phyloP scores from a whole-genome alignment of 1,284 basidiomycete genomes.

The Porodaedalea pini region DNA sequence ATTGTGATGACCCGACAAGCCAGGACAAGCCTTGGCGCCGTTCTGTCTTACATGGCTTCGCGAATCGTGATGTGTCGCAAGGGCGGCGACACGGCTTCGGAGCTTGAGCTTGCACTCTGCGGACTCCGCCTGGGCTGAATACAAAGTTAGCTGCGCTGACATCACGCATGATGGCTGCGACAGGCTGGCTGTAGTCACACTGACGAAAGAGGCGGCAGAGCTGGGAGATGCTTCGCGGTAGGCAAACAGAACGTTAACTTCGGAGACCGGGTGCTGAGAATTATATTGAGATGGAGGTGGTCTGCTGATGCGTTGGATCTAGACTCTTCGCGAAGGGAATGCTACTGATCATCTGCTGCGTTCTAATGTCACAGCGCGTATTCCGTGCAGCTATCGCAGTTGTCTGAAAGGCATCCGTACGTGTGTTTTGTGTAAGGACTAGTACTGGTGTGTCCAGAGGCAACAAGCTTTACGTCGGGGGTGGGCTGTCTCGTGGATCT shows the following conservation, averaged over 20 bases:
- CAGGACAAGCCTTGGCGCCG: neutral
- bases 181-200: neutral
- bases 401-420: too few relatives aligned
- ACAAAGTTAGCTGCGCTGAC: neutral
- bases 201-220: neutral
- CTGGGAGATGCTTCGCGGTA: neutral
- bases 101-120: neutral
- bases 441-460: too few relatives aligned
- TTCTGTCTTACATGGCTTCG: neutral
- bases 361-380: neutral
- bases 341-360: neutral
- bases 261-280: neutral
- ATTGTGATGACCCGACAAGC: too few relatives aligned
- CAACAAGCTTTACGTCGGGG: too few relatives aligned
- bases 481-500: too few relatives aligned
- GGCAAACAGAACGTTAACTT: neutral
- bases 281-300: neutral
- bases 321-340: neutral
- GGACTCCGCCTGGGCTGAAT: neutral
- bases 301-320: constrained; percentile 5
- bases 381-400: neutral
- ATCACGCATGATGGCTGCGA: constrained; percentile 1
- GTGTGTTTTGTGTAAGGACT: too few relatives aligned
- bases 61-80: neutral
- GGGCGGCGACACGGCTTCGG: neutral